These are phyloP conservation scores for Fusarium sp. DNA, from an alignment of 2,329 filamentous ascomycete species.

Conservation along the genomic window DNA sequence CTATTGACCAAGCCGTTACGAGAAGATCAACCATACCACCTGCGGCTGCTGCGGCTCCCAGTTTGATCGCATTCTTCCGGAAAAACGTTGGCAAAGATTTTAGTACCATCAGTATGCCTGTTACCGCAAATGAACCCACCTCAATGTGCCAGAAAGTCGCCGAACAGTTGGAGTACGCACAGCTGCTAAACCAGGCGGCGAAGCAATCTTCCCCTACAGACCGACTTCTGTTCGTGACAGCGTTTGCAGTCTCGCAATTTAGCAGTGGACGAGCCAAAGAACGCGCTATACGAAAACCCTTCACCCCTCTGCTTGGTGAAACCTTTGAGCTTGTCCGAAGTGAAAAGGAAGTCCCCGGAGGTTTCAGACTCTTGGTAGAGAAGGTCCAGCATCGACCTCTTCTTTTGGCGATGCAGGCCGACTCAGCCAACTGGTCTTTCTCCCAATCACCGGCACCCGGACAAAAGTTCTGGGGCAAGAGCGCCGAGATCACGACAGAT, in stretches of 20 bases:
- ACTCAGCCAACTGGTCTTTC: conserved; percentile 85
- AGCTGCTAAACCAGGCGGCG: conserved; percentile 81
- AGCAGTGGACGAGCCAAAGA: conserved; percentile 87
- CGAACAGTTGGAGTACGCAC: conserved; percentile 91
- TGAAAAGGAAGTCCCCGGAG: conserved; percentile 75
- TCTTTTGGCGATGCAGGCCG: conserved; percentile 91
- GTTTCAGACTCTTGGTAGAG: conserved; percentile 92
- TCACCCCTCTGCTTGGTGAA: conserved; percentile 96
- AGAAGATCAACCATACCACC: conserved; percentile 78
- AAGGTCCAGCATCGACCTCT: conserved; percentile 95
- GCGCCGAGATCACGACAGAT: conserved; percentile 91
- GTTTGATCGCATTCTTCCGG: conserved; percentile 90
- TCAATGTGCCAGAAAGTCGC: conserved; percentile 89
- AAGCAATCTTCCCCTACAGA: conserved; percentile 70
- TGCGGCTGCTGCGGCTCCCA: conserved; percentile 83
- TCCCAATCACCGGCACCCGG: conserved; percentile 87
- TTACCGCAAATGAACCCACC: conserved; percentile 92
- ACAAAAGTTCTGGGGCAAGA: conserved; percentile 99
- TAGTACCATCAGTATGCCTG: conserved; percentile 96
- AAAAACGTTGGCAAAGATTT: conserved; percentile 99
- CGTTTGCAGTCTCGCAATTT: conserved; percentile 90
- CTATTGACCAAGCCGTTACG: conserved; percentile 71
- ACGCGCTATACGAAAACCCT: conserved; percentile 92
- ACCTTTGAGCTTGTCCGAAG: conserved; percentile 93
- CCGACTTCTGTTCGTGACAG: conserved; percentile 84